Percentiles rank a stretch among this genome's conserved stretches.
phyloP scores from a whole-genome alignment of 768 basidiomycete genomes.

The Boletus eberwhitei region DNA sequence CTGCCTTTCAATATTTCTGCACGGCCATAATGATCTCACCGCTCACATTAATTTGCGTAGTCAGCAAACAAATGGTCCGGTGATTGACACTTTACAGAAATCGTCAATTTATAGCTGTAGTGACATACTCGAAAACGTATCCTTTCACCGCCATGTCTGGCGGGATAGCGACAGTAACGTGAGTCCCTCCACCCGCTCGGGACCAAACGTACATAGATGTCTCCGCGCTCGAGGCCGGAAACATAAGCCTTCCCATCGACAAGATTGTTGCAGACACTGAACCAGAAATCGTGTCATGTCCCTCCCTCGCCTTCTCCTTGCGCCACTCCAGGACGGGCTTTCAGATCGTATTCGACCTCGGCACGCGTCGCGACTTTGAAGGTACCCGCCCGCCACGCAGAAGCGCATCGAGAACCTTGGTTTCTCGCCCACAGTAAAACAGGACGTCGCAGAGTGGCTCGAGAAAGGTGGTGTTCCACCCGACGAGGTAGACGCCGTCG shows the following conservation, averaged over 20 bases:
- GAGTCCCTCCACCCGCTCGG: constrained; percentile 11
- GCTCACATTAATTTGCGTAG: too few species aligned
- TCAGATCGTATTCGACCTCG: constrained; percentile 54
- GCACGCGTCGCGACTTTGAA: constrained; percentile 46
- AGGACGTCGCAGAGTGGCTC: constrained; percentile 48
- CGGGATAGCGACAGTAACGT: constrained; percentile 4
- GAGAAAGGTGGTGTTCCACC: constrained; percentile 46
- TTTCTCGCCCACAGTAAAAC: constrained; percentile 13
- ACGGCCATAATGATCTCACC: too few species aligned
- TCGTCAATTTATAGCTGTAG: background rate
- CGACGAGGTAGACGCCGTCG: constrained; percentile 41
- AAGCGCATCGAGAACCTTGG: constrained; percentile 10
- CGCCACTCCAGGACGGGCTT: constrained; percentile 41
- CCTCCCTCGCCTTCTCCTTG: constrained; percentile 52
- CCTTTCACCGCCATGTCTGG: background rate
- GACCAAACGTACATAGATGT: constrained; percentile 51
- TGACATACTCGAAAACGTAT: background rate
- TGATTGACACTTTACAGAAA: background rate
- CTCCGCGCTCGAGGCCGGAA: constrained; percentile 55
- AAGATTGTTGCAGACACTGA: constrained; percentile 36
- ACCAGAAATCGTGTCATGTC: constrained; percentile 31
- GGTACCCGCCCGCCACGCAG: constrained; percentile 37
- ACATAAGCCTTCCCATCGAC: constrained; percentile 37
- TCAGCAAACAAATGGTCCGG: background rate
- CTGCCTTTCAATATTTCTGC: too few species aligned